Conservation (phyloP, 108 stramenopile species). For the Conticribra guillardii region DNA sequence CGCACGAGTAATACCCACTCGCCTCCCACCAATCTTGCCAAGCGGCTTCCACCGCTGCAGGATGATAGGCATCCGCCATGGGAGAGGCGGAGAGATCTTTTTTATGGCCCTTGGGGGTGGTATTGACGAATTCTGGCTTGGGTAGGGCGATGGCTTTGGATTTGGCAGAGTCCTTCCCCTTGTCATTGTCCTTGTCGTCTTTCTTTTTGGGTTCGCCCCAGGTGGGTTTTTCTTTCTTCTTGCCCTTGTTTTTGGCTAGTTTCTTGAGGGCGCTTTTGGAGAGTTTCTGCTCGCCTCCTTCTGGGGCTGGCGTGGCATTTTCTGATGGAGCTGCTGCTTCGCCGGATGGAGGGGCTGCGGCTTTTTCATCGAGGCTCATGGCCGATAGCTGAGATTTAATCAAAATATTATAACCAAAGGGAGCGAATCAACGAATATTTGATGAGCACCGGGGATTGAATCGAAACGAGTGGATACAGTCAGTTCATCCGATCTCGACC, state of each 20-base stretch:
- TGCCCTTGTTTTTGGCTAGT: conserved; percentile 75
- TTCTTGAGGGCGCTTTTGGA: conserved; percentile 88
- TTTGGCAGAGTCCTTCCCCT: not conserved
- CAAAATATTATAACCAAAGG: not conserved
- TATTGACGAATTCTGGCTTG: conserved; percentile 73
- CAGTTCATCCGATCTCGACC: too few relatives aligned
- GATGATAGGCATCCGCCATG: conserved; percentile 95
- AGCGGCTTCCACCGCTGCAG: conserved; percentile 94
- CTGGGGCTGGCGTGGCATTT: too few relatives aligned
- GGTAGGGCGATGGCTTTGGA: conserved; percentile 34
- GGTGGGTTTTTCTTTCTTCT: conserved; percentile 59
- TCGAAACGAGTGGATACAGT: too few relatives aligned
- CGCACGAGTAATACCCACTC: conserved; percentile 89
- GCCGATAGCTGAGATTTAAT: conserved; percentile 16
- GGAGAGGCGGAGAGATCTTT: conserved; percentile 74
- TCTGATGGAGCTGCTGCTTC: not conserved
- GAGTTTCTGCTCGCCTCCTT: conserved; percentile 44
- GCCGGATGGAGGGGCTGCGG: not conserved
- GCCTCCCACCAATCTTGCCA: conserved; percentile 99
- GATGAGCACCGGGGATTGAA: not conserved
- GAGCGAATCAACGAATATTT: not conserved
- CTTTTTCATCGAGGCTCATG: conserved; percentile 33
- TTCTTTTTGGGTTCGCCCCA: conserved; percentile 53
- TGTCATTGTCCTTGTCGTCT: conserved; percentile 33
- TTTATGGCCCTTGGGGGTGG: conserved; percentile 87